These are phyloP conservation scores for Orychophragmus violaceus DNA, from an alignment of 345 rosid genomes.

Conservation along the genomic window DNA sequence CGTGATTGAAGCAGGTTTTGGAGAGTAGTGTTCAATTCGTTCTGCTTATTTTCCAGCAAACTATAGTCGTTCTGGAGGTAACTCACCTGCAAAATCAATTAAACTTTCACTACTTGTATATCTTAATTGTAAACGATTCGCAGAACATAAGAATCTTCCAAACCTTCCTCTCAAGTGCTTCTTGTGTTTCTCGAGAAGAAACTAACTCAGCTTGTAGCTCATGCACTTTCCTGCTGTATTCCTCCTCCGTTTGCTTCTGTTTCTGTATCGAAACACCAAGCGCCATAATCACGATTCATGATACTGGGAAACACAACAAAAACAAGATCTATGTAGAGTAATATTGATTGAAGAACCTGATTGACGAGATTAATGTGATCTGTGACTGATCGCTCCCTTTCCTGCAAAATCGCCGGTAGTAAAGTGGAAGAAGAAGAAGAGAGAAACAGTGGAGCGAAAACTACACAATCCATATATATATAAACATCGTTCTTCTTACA, in stretches of 20 bases:
- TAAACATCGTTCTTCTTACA: slow-evolving; percentile 34
- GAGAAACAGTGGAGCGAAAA: neutral
- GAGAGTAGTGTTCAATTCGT: slow-evolving; percentile 50
- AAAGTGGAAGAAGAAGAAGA: neutral
- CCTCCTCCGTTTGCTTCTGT: slow-evolving; percentile 73
- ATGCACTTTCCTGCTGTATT: slow-evolving; percentile 43
- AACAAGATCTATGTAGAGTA: neutral
- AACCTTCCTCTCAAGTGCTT: slow-evolving; percentile 63
- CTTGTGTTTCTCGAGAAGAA: slow-evolving; percentile 44
- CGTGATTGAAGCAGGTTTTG: slow-evolving; percentile 57
- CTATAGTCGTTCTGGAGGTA: slow-evolving; percentile 62
- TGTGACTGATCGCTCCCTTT: slow-evolving; percentile 49
- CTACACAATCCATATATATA: neutral
- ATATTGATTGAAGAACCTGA: slow-evolving; percentile 40
- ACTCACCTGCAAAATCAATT: slow-evolving; percentile 41
- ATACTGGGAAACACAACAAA: neutral
- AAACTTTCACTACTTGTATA: neutral
- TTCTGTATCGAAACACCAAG: slow-evolving; percentile 46
- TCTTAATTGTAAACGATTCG: slow-evolving; percentile 12
- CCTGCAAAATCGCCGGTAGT: slow-evolving; percentile 34
- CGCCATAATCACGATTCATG: neutral
- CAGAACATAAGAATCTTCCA: neutral
- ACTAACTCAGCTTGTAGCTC: slow-evolving; percentile 56
- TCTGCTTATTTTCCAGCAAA: slow-evolving; percentile 60
- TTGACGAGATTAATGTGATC: slow-evolving; percentile 40